Conservation (phyloP, 805 yeast genomes). For the Yamadazyma tumulicola region DNA sequence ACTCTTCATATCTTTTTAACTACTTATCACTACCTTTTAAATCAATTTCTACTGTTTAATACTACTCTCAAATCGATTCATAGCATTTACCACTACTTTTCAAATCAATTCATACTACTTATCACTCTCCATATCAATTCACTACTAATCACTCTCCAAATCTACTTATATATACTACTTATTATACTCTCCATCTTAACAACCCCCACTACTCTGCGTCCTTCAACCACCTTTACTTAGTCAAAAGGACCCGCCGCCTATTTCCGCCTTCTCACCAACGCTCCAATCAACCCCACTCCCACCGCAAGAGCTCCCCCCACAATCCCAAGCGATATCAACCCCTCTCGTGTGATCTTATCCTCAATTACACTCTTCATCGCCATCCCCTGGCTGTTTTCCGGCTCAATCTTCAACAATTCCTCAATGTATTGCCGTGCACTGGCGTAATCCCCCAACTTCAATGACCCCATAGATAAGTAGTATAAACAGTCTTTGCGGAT, state of each 20-base stretch:
- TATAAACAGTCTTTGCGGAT: slow-evolving; percentile 88
- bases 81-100: too few species aligned
- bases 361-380: slow-evolving; percentile 74
- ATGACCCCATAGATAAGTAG: slow-evolving; percentile 83
- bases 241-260: neutral
- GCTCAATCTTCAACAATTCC: slow-evolving; percentile 72
- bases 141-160: neutral
- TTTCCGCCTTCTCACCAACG: slow-evolving; percentile 33
- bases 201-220: too few species aligned
- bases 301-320: slow-evolving; percentile 84
- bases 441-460: slow-evolving; percentile 80
- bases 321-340: slow-evolving; percentile 82
- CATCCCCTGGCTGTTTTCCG: slow-evolving; percentile 75
- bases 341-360: slow-evolving; percentile 80
- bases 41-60: too few species aligned
- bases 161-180: neutral
- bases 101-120: too few species aligned
- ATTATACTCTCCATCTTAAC: neutral
- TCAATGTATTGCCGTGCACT: slow-evolving; percentile 86
- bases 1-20: too few species aligned
- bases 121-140: too few species aligned
- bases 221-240: neutral
- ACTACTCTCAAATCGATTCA: too few species aligned
- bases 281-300: slow-evolving; percentile 62
- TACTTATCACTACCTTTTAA: too few species aligned